Evolutionary conservation across 2,329 filamentous ascomycete genomes (phyloP).

Genomic region (Calonectria naviculata): DNA sequence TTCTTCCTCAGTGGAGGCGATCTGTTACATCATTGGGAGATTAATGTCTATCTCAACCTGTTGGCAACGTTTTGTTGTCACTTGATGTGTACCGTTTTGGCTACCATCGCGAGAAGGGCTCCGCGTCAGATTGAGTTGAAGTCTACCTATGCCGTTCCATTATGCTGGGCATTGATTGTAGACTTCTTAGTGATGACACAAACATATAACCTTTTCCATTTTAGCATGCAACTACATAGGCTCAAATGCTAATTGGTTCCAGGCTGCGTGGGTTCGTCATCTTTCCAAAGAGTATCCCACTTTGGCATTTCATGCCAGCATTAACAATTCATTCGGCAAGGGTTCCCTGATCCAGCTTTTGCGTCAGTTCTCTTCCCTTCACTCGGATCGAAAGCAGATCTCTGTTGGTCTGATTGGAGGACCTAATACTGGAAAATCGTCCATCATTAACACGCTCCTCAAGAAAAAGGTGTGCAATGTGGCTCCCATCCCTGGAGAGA

Average conservation of each 20-base stretch:
- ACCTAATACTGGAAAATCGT: constrained; percentile 95
- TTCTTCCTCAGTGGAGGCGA: constrained; percentile 79
- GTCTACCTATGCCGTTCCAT: constrained; percentile 71
- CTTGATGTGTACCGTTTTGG: constrained; percentile 92
- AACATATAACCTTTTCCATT: constrained; percentile 59
- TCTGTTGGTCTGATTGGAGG: constrained; percentile 83
- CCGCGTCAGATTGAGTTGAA: constrained; percentile 98
- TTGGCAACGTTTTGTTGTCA: constrained; percentile 53
- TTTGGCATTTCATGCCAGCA: constrained; percentile 91
- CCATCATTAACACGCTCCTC: constrained; percentile 94
- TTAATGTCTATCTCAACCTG: constrained; percentile 66
- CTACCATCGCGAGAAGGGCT: constrained; percentile 77
- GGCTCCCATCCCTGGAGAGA: constrained; percentile 95
- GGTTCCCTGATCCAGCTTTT: constrained; percentile 92
- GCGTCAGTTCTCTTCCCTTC: constrained; percentile 90
- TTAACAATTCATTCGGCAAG: constrained; percentile 97
- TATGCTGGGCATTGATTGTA: constrained; percentile 69
- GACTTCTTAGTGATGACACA: constrained; percentile 99
- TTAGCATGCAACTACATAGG: constrained; percentile 23
- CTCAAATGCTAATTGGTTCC: constrained; percentile 32
- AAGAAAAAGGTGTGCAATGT: constrained; percentile 96
- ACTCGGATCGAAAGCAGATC: constrained; percentile 93
- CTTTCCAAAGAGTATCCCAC: constrained; percentile 94
- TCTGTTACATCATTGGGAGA: constrained; percentile 99
- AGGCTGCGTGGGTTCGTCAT: constrained; percentile 93